These are phyloP conservation scores for Cutaneotrichosporon sp. DNA, from an alignment of 1,284 basidiomycete genomes.

Conservation along the genomic window DNA sequence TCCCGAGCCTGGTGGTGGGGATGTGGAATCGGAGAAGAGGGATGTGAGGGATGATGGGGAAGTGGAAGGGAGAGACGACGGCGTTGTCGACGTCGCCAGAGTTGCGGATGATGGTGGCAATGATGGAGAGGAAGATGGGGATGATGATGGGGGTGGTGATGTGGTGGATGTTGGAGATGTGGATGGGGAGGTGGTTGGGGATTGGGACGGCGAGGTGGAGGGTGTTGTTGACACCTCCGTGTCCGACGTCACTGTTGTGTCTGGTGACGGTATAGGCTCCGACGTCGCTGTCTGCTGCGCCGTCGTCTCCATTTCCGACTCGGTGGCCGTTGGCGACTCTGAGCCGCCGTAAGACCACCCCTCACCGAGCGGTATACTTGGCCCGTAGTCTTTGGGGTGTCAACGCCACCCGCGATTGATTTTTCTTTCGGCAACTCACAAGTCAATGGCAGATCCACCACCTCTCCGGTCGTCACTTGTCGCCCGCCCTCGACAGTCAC, in stretches of 20 bases:
- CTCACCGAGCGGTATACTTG: conserved; percentile 13
- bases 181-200: conserved; percentile 9
- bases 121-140: conserved; percentile 1
- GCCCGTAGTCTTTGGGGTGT: conserved; percentile 7
- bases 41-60: conserved; percentile 7
- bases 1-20: not conserved
- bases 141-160: not conserved
- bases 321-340: not conserved
- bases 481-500: conserved; percentile 26
- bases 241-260: conserved; percentile 2
- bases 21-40: too few species aligned
- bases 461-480: conserved; percentile 24
- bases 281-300: not conserved
- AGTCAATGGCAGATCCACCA: conserved; percentile 33
- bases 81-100: not conserved
- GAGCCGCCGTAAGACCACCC: conserved; percentile 8
- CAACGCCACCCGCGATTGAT: conserved; percentile 8
- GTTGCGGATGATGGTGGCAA: not conserved
- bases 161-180: not conserved
- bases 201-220: conserved; percentile 5
- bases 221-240: not conserved
- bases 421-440: conserved; percentile 30
- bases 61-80: conserved; percentile 3
- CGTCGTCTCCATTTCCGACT: not conserved
- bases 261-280: not conserved